Conservation (phyloP, 208 protist genomes). For the Pavlovales sp. region DNA sequence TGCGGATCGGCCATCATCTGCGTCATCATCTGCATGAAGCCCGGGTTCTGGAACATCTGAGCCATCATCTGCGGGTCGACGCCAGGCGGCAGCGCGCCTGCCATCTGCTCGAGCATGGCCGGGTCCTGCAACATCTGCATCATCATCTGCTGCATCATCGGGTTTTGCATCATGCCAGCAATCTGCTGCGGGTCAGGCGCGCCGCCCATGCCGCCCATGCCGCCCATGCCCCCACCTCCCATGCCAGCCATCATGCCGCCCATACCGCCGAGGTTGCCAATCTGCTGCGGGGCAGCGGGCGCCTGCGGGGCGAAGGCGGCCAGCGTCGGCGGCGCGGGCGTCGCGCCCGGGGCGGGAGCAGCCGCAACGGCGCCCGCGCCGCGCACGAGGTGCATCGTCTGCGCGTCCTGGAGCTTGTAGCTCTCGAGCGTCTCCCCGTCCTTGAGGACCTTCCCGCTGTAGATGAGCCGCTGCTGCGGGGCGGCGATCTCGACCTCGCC, state of each 20-base stretch:
- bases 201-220: neutral
- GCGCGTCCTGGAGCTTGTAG: conserved; percentile 6
- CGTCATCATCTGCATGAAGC: conserved; percentile 11
- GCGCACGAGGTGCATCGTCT: conserved; percentile 30
- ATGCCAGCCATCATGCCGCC: neutral
- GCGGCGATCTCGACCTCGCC: neutral
- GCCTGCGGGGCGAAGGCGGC: neutral
- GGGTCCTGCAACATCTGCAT: conserved; percentile 33
- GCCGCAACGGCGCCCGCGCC: too few species aligned
- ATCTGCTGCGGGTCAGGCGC: conserved; percentile 37
- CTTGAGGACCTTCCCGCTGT: conserved; percentile 29
- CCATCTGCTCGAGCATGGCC: neutral
- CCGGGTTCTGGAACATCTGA: conserved; percentile 10
- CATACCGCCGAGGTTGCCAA: conserved; percentile 7
- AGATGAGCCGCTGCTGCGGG: conserved; percentile 21
- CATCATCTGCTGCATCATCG: conserved; percentile 57
- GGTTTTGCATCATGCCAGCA: conserved; percentile 54
- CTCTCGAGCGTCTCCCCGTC: conserved; percentile 2
- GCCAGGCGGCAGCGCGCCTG: neutral
- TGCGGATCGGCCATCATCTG: neutral
- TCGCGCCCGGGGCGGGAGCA: too few species aligned
- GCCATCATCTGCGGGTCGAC: neutral
- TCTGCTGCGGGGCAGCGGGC: neutral
- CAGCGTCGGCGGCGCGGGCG: neutral
- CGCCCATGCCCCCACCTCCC: neutral